Conservation (phyloP, 768 basidiomycete species). For the Naganishia vaughanmartiniae region DNA sequence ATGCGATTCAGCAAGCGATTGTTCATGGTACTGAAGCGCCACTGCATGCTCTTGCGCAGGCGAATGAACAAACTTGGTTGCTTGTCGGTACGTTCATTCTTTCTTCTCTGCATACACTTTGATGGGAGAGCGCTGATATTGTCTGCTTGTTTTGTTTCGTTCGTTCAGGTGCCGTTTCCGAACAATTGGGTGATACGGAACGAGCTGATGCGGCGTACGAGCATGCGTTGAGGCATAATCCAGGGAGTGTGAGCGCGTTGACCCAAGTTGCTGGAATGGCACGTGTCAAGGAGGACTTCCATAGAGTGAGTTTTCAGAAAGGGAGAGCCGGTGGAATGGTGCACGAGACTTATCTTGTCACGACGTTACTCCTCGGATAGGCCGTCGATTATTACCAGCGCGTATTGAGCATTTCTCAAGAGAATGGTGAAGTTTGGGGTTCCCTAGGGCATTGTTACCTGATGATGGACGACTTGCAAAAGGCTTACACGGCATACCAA, state of each 20-base stretch:
- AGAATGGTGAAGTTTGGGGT: slow-evolving; percentile 98
- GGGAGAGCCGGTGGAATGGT: background rate
- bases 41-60: slow-evolving; percentile 65
- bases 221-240: slow-evolving; percentile 90
- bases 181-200: slow-evolving; percentile 91
- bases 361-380: slow-evolving; percentile 52
- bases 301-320: slow-evolving; percentile 64
- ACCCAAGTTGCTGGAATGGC: slow-evolving; percentile 94
- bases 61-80: slow-evolving; percentile 94
- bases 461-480: slow-evolving; percentile 98
- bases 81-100: slow-evolving; percentile 68
- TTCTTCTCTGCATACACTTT: background rate
- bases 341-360: background rate
- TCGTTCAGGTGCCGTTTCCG: slow-evolving; percentile 80
- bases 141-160: background rate
- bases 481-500: slow-evolving; percentile 97
- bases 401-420: slow-evolving; percentile 81
- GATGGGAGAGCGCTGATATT: background rate
- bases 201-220: slow-evolving; percentile 91
- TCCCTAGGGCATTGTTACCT: slow-evolving; percentile 95
- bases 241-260: slow-evolving; percentile 81
- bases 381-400: slow-evolving; percentile 96
- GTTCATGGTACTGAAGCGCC: slow-evolving; percentile 36
- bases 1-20: slow-evolving; percentile 30
- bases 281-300: slow-evolving; percentile 95